Conservation (phyloP, 441 rosid genomes). For the Aleurites moluccanus region DNA sequence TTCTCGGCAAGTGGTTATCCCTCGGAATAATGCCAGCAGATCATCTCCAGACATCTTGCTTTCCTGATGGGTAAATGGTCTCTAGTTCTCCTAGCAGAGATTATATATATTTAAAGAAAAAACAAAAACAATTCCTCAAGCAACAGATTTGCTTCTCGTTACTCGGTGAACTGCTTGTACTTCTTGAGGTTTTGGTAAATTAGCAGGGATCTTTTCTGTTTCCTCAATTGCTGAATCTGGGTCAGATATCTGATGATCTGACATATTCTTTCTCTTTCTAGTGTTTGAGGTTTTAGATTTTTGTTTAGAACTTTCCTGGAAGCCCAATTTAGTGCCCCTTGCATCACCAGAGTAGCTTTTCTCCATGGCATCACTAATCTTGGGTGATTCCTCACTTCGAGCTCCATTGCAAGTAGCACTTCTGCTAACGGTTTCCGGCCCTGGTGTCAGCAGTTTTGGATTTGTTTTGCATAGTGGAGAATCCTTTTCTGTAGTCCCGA, state of each 20-base stretch:
- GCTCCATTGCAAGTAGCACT: constrained; percentile 13
- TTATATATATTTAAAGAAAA: background rate
- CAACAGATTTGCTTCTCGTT: constrained; percentile 22
- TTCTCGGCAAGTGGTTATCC: background rate
- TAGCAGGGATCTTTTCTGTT: background rate
- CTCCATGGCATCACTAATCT: constrained; percentile 4
- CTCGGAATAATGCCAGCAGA: background rate
- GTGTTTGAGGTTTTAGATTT: constrained; percentile 16
- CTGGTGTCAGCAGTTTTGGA: background rate
- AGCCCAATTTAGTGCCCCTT: constrained; percentile 11
- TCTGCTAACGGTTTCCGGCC: background rate
- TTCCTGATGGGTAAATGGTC: constrained; percentile 16
- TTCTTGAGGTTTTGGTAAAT: constrained; percentile 19
- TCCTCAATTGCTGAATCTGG: constrained; percentile 1
- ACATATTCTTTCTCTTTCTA: constrained; percentile 29
- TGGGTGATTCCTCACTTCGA: constrained; percentile 19
- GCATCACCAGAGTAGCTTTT: constrained; percentile 2
- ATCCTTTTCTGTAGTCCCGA: constrained; percentile 30
- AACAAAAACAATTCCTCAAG: constrained; percentile 8
- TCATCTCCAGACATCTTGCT: constrained; percentile 2
- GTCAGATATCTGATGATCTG: constrained; percentile 10
- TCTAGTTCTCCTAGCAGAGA: constrained; percentile 12
- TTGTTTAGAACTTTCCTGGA: constrained; percentile 7
- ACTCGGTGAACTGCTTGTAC: constrained; percentile 7
- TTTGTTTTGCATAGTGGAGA: constrained; percentile 15